Percentiles rank a stretch among this genome's conserved stretches.
Conservation (phyloP, 805 yeast species). For the Saccharomycopsis sp. region DNA sequence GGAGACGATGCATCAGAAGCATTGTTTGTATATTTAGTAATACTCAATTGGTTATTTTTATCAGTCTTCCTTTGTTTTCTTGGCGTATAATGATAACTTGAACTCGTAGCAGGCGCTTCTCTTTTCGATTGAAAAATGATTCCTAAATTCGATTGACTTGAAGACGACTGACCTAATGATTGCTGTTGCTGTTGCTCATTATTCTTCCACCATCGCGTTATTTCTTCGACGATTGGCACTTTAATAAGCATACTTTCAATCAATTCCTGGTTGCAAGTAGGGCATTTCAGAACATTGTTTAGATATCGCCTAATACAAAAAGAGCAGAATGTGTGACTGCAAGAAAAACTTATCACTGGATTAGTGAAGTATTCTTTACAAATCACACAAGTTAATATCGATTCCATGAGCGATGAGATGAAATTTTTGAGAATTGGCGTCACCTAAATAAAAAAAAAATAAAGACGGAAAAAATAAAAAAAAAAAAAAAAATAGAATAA, state of each 20-base stretch:
- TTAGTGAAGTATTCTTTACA: conserved; percentile 12
- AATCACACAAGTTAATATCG: conserved; percentile 7
- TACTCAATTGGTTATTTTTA: no score
- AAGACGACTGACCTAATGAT: no score
- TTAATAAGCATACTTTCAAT: conserved; percentile 12
- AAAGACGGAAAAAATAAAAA: neutral
- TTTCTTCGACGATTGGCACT: conserved; percentile 14
- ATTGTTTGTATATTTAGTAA: no score
- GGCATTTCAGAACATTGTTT: conserved; percentile 5
- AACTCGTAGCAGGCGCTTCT: no score
- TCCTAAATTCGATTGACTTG: no score
- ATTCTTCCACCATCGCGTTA: conserved; percentile 3
- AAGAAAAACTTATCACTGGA: conserved; percentile 10
- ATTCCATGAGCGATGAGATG: conserved; percentile 5
- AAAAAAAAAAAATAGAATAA: neutral
- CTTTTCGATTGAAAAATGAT: no score
- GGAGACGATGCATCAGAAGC: no score
- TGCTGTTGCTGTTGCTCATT: no score
- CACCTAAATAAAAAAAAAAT: neutral
- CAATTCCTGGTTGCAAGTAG: conserved; percentile 13
- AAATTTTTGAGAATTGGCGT: neutral
- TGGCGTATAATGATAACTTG: no score
- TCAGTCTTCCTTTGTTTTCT: no score
- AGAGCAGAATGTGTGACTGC: conserved; percentile 16
- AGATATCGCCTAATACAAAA: conserved; percentile 15